Base-by-base conservation (phyloP, 306 rosid species). In the Corylus americana region DNA sequence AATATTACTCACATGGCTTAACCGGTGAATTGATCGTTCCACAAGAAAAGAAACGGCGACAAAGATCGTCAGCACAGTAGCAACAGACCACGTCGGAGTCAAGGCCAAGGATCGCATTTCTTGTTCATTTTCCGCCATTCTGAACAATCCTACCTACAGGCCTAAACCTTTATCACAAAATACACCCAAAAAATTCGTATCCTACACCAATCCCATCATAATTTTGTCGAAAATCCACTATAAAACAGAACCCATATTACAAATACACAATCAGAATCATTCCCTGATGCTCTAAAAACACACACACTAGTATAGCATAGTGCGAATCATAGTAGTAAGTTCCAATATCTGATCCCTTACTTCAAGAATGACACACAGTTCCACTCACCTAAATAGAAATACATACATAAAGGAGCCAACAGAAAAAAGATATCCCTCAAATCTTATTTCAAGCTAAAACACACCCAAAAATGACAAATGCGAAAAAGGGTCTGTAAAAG, bases 51-150 rank as follows among this genome's bases (percentile, higher is more conserved):
- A 95, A 69, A 93, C 98, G 5, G 93, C 93, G 22, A 95, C 98
- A 29, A 95, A 95, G 74, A 93, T 71, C 42, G 95, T 90, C 91
- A 93, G 77, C 83, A 95, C 98, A 55, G 98, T 89, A 20, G 99
- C 99, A 79, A 95, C 98, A 70, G 98, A 95, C 99, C 99, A 95
- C 69, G 99, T 95, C 62, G 99, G 99, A 64, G 98, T 95, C 93
- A 93, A 87, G 79, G 99, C 99, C 91, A 95, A 78, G 29, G 99
- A 93, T 81, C 99, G 82, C 81, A 86, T 73, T 85, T 91, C 93
- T 76, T 85, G 78, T 18, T 0, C 81, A 76, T 83, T 84, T 77
- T 86, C 92, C 39, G 73, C 85, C 98, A 95, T 94, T 81, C 75
- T 82, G 53, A 83, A 73, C 55, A 76, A 81, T 54, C 79, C 78